Evolutionary conservation across 345 rosid genomes (phyloP).

Genomic region (Bretschneidera sinensis): DNA sequence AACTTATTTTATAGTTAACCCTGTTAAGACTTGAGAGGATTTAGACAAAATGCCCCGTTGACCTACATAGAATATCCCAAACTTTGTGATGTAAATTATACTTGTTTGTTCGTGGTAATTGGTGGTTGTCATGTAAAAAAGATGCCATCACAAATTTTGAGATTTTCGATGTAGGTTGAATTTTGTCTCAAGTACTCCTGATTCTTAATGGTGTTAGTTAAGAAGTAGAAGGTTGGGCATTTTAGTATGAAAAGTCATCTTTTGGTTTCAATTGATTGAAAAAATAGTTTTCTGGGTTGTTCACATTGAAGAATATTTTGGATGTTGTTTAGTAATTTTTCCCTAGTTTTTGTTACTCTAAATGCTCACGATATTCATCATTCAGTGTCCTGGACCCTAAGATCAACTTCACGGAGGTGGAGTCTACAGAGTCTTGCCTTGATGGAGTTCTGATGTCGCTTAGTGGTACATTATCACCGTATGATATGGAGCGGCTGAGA

Average conservation of each 20-base stretch:
- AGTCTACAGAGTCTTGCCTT: conserved; percentile 28
- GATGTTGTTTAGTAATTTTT: not conserved
- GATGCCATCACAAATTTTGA: no score
- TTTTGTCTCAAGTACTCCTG: no score
- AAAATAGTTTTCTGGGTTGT: not conserved
- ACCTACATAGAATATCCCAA: no score
- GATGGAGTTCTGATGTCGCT: conserved; percentile 51
- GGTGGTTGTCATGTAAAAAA: no score
- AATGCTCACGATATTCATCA: conserved; percentile 22
- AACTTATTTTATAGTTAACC: no score
- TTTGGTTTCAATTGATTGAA: not conserved
- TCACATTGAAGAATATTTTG: not conserved
- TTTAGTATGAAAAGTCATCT: not conserved
- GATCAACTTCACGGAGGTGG: conserved; percentile 49
- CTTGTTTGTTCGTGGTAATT: no score
- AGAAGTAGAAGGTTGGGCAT: no score
- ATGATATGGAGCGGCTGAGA: conserved; percentile 64
- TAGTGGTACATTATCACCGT: conserved; percentile 44
- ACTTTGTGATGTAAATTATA: no score
- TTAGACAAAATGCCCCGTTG: no score
- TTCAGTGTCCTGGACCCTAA: conserved; percentile 84
- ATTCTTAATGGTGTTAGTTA: no score
- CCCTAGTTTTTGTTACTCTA: conserved; percentile 2
- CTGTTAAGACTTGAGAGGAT: no score
- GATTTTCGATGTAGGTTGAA: no score